These are phyloP conservation scores for Pichiaceae sp. DNA, from an alignment of 1,139 yeast species.

Conservation along the genomic window DNA sequence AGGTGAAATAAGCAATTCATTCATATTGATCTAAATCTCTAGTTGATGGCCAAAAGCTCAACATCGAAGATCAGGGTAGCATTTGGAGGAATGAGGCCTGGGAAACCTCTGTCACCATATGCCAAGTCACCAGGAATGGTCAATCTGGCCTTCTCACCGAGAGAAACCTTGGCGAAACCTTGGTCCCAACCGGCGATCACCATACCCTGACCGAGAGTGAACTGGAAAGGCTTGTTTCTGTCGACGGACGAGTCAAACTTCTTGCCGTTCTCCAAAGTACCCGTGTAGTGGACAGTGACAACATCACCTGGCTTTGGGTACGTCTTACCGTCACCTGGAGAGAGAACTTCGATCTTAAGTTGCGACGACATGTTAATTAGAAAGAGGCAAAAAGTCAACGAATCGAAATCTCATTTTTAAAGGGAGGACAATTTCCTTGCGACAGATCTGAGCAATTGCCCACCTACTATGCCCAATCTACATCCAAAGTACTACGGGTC, in stretches of 20 bases:
- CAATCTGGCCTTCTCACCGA: slow-evolving; percentile 86
- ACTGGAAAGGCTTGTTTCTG: slow-evolving; percentile 91
- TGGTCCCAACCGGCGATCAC: slow-evolving; percentile 96
- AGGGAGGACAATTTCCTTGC: background rate
- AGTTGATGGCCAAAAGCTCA: slow-evolving; percentile 78
- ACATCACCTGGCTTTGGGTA: slow-evolving; percentile 82
- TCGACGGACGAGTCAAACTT: slow-evolving; percentile 92
- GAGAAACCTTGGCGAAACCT: slow-evolving; percentile 81
- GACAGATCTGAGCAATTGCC: background rate
- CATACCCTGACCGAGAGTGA: slow-evolving; percentile 90
- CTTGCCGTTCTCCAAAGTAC: slow-evolving; percentile 88
- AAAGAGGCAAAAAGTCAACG: background rate
- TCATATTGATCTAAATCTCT: slow-evolving; percentile 11
- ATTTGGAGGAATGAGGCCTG: slow-evolving; percentile 92
- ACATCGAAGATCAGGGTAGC: slow-evolving; percentile 91
- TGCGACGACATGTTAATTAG: slow-evolving; percentile 17
- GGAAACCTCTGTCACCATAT: slow-evolving; percentile 91
- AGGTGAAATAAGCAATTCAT: slow-evolving; percentile 1
- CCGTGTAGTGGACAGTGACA: slow-evolving; percentile 91
- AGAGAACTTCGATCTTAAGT: slow-evolving; percentile 21
- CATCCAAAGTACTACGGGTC: slow-evolving; percentile 16
- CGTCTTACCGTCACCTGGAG: slow-evolving; percentile 65
- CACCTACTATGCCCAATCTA: slow-evolving; percentile 5
- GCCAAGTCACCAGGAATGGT: slow-evolving; percentile 92
- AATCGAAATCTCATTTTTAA: too few species aligned